Evolutionary conservation across 2,329 filamentous ascomycete species (phyloP).

Genomic region (Alternaria consortialis): DNA sequence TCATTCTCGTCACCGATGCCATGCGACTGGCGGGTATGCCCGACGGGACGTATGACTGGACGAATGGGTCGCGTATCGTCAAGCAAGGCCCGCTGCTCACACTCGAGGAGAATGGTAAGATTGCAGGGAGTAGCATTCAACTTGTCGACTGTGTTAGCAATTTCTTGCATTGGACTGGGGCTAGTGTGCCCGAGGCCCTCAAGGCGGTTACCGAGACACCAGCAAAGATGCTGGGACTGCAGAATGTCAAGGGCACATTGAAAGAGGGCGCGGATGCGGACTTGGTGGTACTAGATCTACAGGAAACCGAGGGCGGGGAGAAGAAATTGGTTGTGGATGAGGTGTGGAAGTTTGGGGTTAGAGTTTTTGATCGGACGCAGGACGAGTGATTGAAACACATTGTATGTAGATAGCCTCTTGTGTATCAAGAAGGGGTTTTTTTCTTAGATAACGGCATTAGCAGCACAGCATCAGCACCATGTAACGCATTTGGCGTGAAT

Average conservation of each 20-base stretch:
- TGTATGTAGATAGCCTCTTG: background rate
- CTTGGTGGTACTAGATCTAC: constrained; percentile 72
- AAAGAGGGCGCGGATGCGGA: constrained; percentile 59
- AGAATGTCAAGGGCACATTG: constrained; percentile 70
- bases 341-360: constrained; percentile 79
- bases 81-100: constrained; percentile 78
- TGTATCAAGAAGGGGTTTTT: background rate
- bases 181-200: constrained; percentile 72
- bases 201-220: constrained; percentile 79
- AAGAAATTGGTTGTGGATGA: constrained; percentile 72
- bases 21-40: constrained; percentile 87
- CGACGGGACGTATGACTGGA: constrained; percentile 87
- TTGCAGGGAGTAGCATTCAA: constrained; percentile 67
- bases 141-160: constrained; percentile 86
- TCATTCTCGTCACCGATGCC: constrained; percentile 90
- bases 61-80: constrained; percentile 72
- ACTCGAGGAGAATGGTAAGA: constrained; percentile 75
- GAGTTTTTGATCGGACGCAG: constrained; percentile 36
- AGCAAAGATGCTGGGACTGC: constrained; percentile 76
- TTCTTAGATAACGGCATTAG: background rate
- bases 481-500: background rate
- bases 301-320: constrained; percentile 55
- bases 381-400: constrained; percentile 2
- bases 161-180: constrained; percentile 78
- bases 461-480: no score